Evolutionary conservation across 768 basidiomycete genomes (phyloP), one percentile per base, ranked within the genome.

Genomic region (Daedaleopsis nitida): DNA sequence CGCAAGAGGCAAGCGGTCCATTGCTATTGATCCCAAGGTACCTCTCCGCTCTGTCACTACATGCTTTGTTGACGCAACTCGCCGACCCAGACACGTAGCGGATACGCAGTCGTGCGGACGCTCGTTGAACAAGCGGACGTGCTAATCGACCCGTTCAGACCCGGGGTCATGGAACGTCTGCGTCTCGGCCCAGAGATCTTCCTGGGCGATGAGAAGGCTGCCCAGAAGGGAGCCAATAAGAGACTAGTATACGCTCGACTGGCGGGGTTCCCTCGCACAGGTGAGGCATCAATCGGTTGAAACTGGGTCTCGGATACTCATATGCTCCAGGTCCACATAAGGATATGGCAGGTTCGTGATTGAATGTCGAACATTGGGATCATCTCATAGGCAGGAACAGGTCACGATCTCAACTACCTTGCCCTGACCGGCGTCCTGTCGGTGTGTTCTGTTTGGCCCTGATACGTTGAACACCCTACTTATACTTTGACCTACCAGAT

Each of bases 371-470:
- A 13, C 27, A 27, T 14, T 16, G 37, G 56, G 16, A 52, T 57
- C 38, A n/a, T 35, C 24, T 43, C 42, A 43, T 43, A 5, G 42
- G 42, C 42, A 13, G 4, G 42, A 12, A 48, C 47, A 86, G 92
- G 92, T 17, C 92, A 94, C 69, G 92, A 94, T 69, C 82, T 94
- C 58, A 94, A 93, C 71, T 94, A 92, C 70, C 80, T 92, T 13
- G 91, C 92, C 16, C 77, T 91, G 37, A 91, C 88, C 60, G 92
- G 92, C 0, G 79, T 88, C 3, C 74, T 93, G 10, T 83, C 89
- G 10, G 89, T 90, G 65, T 34, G 78, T 4, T 34, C 17, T 11
- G 3, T 19, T 16, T 3, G 3, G 1, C 7, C n/a, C 13, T 27
- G 1, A 12, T 21, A 23, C 12, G 34, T 52, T 42, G 19, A n/a